These are phyloP conservation scores for Leccinellum rugosiceps DNA, from an alignment of 768 basidiomycete species.

Conservation along the genomic window DNA sequence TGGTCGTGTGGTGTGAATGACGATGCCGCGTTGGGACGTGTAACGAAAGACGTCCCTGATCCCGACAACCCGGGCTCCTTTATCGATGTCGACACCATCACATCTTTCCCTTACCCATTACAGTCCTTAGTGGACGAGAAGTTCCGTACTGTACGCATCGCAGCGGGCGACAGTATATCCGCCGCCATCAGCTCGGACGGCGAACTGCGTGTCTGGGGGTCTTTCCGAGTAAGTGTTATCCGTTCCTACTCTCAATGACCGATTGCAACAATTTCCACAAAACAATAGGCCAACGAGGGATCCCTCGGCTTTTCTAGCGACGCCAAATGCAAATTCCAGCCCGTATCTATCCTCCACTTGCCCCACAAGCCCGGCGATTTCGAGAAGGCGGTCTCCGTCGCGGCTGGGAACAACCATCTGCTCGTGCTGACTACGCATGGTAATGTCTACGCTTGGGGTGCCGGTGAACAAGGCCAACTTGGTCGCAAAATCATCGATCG, in stretches of 20 bases:
- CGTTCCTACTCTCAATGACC: neutral
- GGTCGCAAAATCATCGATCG: conserved; percentile 88
- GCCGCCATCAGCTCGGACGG: conserved; percentile 80
- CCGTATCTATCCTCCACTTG: conserved; percentile 57
- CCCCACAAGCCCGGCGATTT: conserved; percentile 57
- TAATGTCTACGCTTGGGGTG: conserved; percentile 85
- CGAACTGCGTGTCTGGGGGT: conserved; percentile 83
- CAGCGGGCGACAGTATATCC: conserved; percentile 85
- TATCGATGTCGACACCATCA: conserved; percentile 50
- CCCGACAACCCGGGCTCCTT: conserved; percentile 58
- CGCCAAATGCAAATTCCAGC: conserved; percentile 62
- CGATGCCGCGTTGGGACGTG: conserved; percentile 81
- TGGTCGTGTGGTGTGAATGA: conserved; percentile 90
- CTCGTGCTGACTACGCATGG: conserved; percentile 87
- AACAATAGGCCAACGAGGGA: conserved; percentile 65
- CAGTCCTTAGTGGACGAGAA: conserved; percentile 69
- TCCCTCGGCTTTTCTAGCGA: conserved; percentile 79
- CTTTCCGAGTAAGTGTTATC: conserved; percentile 68
- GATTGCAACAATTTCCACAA: conserved; percentile 5
- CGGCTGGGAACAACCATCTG: conserved; percentile 85
- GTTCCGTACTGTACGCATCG: conserved; percentile 81
- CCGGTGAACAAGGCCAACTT: conserved; percentile 86
- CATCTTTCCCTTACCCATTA: conserved; percentile 61
- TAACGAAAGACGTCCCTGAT: conserved; percentile 58
- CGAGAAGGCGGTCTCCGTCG: conserved; percentile 73